Percentiles rank a stretch among this genome's conserved stretches.
Conservation (phyloP, 805 yeast species). For the Yamadazyma takamatsuzukensis region DNA sequence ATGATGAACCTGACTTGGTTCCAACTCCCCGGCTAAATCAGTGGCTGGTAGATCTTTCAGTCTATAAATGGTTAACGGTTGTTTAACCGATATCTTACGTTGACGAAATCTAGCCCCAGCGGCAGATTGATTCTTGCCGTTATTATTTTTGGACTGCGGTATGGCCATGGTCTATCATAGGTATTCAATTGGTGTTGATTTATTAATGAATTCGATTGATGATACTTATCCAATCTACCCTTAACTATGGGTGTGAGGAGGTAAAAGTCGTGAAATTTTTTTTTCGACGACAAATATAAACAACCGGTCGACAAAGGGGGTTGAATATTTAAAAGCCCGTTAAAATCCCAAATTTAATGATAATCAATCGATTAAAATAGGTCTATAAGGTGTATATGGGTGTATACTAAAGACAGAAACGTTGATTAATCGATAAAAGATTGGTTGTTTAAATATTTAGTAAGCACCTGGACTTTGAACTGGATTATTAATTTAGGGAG, state of each 20-base stretch:
- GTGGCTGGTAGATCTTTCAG: conserved; percentile 78
- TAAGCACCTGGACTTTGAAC: conserved; percentile 1
- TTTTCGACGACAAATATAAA: no score
- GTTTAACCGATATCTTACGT: conserved; percentile 90
- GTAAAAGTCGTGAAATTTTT: no score
- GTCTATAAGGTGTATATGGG: not conserved
- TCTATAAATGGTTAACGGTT: conserved; percentile 69
- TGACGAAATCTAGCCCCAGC: conserved; percentile 82
- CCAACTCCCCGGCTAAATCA: conserved; percentile 45
- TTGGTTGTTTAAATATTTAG: not conserved
- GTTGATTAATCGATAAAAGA: conserved; percentile 2
- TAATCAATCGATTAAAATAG: conserved; percentile 1
- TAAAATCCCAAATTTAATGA: conserved; percentile 6
- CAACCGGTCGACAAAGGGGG: no score
- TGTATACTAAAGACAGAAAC: no score
- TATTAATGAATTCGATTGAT: no score
- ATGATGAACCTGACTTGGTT: conserved; percentile 41
- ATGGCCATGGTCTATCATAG: no score
- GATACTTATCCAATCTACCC: conserved; percentile 1
- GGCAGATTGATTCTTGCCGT: conserved; percentile 21
- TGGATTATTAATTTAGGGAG: conserved; percentile 1
- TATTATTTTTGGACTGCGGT: conserved; percentile 29
- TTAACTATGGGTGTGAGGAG: no score
- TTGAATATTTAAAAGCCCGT: no score
- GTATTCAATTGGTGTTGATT: not conserved